Percentiles rank a stretch among this genome's conserved stretches.
Conservation (phyloP, 2,329 filamentous ascomycete species). For the Neurospora crassa region DNA sequence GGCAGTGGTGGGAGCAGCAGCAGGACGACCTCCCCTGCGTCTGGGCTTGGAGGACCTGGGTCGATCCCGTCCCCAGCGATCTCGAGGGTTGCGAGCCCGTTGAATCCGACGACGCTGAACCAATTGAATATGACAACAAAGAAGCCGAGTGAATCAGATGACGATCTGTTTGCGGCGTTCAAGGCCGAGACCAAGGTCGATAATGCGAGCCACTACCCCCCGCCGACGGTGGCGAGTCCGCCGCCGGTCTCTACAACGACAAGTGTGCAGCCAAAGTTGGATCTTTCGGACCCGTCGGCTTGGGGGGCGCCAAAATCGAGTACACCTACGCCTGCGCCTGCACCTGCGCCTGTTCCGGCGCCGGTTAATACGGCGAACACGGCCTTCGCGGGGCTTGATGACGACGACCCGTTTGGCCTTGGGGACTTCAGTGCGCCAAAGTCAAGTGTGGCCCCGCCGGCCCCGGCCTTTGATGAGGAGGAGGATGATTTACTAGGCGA, state of each 20-base stretch:
- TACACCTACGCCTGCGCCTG: background rate
- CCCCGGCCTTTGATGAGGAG: slow-evolving; percentile 35
- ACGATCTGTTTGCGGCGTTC: slow-evolving; percentile 60
- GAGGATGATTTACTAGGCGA: slow-evolving; percentile 60
- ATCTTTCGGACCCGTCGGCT: slow-evolving; percentile 44
- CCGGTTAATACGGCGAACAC: slow-evolving; percentile 31
- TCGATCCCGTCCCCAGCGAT: slow-evolving; percentile 29
- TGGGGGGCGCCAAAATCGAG: slow-evolving; percentile 33
- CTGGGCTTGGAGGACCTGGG: background rate
- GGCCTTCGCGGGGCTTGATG: slow-evolving; percentile 34
- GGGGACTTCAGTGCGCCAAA: slow-evolving; percentile 46
- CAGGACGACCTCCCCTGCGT: slow-evolving; percentile 28
- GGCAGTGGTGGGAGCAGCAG: slow-evolving; percentile 31
- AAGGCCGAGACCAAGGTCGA: slow-evolving; percentile 57
- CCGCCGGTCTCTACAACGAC: slow-evolving; percentile 37
- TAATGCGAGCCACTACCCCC: slow-evolving; percentile 55
- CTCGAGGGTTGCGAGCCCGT: slow-evolving; percentile 10
- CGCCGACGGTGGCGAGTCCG: slow-evolving; percentile 32
- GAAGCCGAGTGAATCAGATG: slow-evolving; percentile 37
- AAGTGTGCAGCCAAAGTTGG: slow-evolving; percentile 29
- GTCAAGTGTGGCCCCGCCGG: slow-evolving; percentile 7
- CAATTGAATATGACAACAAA: slow-evolving; percentile 6
- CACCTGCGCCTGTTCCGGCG: slow-evolving; percentile 13
- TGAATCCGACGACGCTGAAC: background rate
- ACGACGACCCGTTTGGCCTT: slow-evolving; percentile 85